Base-by-base conservation (phyloP, 176 grass and related monocot species). In the Aegilops tauschii region DNA sequence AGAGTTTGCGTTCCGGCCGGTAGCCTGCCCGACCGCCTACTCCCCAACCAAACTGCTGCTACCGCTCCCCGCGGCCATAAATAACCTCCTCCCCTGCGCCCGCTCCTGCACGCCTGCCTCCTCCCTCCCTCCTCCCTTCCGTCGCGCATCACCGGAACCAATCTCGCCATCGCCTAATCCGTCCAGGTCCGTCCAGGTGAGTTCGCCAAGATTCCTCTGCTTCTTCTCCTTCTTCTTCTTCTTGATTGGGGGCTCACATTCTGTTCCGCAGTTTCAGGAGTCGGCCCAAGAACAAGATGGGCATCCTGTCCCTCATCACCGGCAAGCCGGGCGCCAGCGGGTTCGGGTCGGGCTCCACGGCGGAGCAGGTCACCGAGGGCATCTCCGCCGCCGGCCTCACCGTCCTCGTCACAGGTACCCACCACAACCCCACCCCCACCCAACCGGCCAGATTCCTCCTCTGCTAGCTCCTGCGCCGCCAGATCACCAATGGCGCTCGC, bases 281-380 rank as follows among this genome's bases (percentile, higher is more conserved):
- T 56, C 17, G 31, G 16, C 34, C 14, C 3, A 6, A 3, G 72
- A 4, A 6, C 28, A 17, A 85, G 61, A 90, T 96, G 97, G 92
- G 92, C 5, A 58, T 96, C 73, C 75, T 94, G 45, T 77, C 92
- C 58, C 81, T 93, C 59, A 86, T 94, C 54, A 99, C 94, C 20
- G 94, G 97, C 34, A 88, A 76, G 89, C 90, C 89, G 1, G 97
- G 97, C 72, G 29, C 83, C 8, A 99, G 90, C 84, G 97, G 97
- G 29, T 99, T 93, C 56, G 97, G 97, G 16, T 99, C 92, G 2
- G 73, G 77, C 49, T 88, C 88, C 79, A 99, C 97, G 40, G 92
- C 97, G n/a, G 94, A 97, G 85, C 89, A 97, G 88, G 97, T 97
- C 90, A 97, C 97, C 16, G 81, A 47, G 13, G 90, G 89, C 65